Conservation (phyloP, 1,284 basidiomycete species). For the Trichosporon sp. region DNA sequence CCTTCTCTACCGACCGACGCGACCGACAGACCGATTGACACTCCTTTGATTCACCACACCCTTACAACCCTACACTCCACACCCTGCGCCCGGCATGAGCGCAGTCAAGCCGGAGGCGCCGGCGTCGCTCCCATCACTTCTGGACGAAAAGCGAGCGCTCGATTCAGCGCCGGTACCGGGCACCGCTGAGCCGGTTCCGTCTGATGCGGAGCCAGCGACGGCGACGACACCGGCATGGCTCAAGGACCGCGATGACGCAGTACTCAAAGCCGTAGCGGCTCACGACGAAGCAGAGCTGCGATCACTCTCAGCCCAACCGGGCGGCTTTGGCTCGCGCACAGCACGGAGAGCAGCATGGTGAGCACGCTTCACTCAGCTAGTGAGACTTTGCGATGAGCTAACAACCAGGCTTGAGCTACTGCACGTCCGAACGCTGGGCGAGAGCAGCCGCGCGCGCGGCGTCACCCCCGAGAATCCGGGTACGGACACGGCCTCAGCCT, state of each 20-base stretch:
- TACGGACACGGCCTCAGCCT: constrained; percentile 7
- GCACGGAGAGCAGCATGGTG: constrained; percentile 41
- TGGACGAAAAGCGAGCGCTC: not conserved
- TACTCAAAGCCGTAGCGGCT: constrained; percentile 29
- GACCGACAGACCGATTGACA: not conserved
- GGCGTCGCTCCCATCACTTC: not conserved
- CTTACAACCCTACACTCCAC: not conserved
- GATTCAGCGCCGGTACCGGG: too few relatives aligned
- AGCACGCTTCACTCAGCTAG: constrained; percentile 7
- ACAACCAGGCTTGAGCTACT: constrained; percentile 30
- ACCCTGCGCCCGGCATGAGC: not conserved
- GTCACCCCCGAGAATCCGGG: not conserved
- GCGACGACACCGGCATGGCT: not conserved
- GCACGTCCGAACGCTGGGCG: constrained; percentile 8
- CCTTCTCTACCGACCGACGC: too few relatives aligned
- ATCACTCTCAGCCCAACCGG: constrained; percentile 36
- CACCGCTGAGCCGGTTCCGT: too few relatives aligned
- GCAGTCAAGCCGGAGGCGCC: not conserved
- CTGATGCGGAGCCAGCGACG: too few relatives aligned
- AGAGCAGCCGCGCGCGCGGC: not conserved
- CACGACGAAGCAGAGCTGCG: constrained; percentile 30
- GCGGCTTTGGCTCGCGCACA: constrained; percentile 40
- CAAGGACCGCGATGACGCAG: constrained; percentile 26
- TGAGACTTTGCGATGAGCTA: too few relatives aligned
- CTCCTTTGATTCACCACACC: not conserved